These are phyloP conservation scores for Aspergillus sp. DNA, from an alignment of 2,329 filamentous ascomycete species.

Conservation along the genomic window DNA sequence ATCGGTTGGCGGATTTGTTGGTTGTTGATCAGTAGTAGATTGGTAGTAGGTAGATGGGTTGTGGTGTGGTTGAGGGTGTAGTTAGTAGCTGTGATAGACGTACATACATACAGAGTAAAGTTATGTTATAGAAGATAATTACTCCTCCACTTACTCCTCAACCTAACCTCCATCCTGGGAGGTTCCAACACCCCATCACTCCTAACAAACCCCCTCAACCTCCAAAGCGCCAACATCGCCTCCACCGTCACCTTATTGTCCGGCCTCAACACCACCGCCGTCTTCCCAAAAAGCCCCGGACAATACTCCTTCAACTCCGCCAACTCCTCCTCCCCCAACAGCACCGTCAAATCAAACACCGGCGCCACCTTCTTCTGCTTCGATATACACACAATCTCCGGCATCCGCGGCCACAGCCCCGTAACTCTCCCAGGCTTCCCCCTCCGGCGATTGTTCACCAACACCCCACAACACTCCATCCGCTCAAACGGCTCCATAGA, in stretches of 20 bases:
- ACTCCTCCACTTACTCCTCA: not conserved
- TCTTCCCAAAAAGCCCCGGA: conserved; percentile 31
- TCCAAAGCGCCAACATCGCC: conserved; percentile 43
- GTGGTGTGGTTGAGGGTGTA: not conserved
- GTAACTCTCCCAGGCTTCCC: not conserved
- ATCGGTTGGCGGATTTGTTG: conserved; percentile 77
- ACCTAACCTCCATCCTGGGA: not conserved
- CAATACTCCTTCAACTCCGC: conserved; percentile 29
- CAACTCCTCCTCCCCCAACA: conserved; percentile 36
- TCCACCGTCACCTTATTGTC: conserved; percentile 29
- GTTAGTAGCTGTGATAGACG: not conserved
- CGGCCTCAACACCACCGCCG: conserved; percentile 41
- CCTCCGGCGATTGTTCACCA: conserved; percentile 22
- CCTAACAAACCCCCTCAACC: conserved; percentile 36
- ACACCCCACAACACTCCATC: conserved; percentile 36
- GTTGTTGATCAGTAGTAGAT: conserved; percentile 19
- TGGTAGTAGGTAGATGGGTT: not conserved
- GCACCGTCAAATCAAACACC: conserved; percentile 38
- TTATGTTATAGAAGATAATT: not conserved
- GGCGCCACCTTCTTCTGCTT: conserved; percentile 35
- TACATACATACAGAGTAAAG: not conserved
- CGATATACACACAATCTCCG: conserved; percentile 35
- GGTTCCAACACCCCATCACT: conserved; percentile 3
- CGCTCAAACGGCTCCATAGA: conserved; percentile 26
- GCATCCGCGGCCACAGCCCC: conserved; percentile 13